Percentiles rank a stretch among this genome's conserved stretches.
These are phyloP conservation scores for Scalesia atractyloides DNA, from an alignment of 129 eudicot species.

Conservation along the genomic window DNA sequence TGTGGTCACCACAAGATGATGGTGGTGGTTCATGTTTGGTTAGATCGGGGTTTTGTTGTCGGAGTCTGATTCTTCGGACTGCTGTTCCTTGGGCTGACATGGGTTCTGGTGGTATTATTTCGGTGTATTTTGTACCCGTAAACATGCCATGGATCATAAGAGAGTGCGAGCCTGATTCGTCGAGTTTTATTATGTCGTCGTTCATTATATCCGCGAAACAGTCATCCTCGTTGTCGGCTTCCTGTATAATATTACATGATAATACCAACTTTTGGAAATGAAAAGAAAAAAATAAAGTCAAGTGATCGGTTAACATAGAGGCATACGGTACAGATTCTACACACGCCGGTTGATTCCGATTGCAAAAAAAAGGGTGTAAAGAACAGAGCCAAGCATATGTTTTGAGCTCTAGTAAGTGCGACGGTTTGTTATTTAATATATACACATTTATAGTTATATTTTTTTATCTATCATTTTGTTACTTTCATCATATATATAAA, in stretches of 20 bases:
- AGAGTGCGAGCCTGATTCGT: slow-evolving; percentile 42
- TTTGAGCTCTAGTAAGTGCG: no score
- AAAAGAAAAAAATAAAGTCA: not conserved
- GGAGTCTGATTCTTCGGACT: slow-evolving; percentile 53
- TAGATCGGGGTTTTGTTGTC: slow-evolving; percentile 15
- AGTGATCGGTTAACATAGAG: not conserved
- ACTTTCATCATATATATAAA: no score
- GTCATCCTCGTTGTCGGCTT: slow-evolving; percentile 52
- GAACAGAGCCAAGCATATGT: no score
- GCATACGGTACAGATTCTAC: not conserved
- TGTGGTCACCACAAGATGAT: not conserved
- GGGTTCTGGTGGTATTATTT: slow-evolving; percentile 26
- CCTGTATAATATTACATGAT: slow-evolving; percentile 30
- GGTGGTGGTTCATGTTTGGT: not conserved
- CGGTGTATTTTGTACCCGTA: slow-evolving; percentile 11
- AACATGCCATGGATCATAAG: slow-evolving; percentile 27
- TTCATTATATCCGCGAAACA: slow-evolving; percentile 78
- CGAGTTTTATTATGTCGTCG: slow-evolving; percentile 79
- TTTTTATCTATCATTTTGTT: no score
- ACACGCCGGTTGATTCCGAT: no score
- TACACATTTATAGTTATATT: no score
- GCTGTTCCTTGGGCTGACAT: slow-evolving; percentile 57
- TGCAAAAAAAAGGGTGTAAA: no score
- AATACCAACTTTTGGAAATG: not conserved
- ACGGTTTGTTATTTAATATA: no score